Base-by-base conservation (phyloP, 2,329 filamentous ascomycete genomes). In the Bipolaris bicolor region DNA sequence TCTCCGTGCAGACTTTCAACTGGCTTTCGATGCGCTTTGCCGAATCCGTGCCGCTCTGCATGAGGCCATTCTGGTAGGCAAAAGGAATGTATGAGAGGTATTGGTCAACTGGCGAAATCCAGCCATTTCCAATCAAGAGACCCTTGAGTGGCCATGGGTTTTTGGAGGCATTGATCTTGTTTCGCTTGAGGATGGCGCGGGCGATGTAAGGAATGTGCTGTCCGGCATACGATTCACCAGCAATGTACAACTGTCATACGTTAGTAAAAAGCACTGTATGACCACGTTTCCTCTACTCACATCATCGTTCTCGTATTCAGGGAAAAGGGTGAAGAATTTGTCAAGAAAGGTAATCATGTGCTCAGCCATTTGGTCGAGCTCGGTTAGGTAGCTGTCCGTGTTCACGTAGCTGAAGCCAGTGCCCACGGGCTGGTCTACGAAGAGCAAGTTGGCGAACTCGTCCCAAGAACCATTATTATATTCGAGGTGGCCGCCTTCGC, bases 141-240 rank as follows among this genome's bases (percentile, higher is more conserved):
- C 94, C 95, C 64, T 88, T 84, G 26, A 99, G 79, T 49, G 89
- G 89, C 95, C 94, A 99, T 24, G 78, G 75, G 39, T 79, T 74
- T 52, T 79, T 77, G 5, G 78, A 63, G n/a, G 45, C 26, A 4
- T 67, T 64, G 2, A 75, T 68, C 33, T 90, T 89, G 80, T 99
- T 99, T 59, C 92, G 91, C 46, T 92, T 88, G 56, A 97, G 82
- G 53, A 99, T 96, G 18, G 90, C 90, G 71, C 89, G 88, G n/a
- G 93, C 90, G 63, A 99, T 95, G 76, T 99, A 97, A 1, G 95
- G 95, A 60, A 99, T 98, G 78, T 98, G 89, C 74, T 98, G 95
- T 43, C 95, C 95, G 5, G 95, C 95, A 74, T 93, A 99, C 0
- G 94, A 99, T 80, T 99, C 95, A 67, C 96, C 95, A 1, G 94